Evolutionary conservation across 116 monocot species (phyloP).

Genomic region (Dioscorea cayenensis): DNA sequence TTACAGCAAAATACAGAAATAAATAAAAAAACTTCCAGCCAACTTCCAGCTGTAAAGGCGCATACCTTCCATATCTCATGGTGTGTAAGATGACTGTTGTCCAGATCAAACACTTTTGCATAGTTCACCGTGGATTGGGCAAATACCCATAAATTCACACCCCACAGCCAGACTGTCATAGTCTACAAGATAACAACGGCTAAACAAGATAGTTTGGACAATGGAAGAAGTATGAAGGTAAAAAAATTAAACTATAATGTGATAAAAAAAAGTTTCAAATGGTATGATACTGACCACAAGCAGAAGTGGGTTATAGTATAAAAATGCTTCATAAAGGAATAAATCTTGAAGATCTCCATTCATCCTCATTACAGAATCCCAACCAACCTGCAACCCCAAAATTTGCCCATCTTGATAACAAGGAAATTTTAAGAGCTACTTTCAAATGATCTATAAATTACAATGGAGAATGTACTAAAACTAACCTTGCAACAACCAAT

Average conservation of each 20-base stretch:
- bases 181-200: conserved; percentile 46
- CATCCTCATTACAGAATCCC: conserved; percentile 96
- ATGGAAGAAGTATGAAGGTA: not conserved
- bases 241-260: not conserved
- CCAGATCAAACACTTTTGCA: conserved; percentile 93
- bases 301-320: conserved; percentile 96
- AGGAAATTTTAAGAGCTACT: not conserved
- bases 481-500: conserved; percentile 86
- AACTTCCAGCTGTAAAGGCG: not conserved
- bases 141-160: conserved; percentile 94
- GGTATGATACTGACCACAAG: conserved; percentile 61
- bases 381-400: conserved; percentile 56
- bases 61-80: conserved; percentile 89
- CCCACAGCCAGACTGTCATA: conserved; percentile 96
- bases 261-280: not conserved
- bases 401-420: conserved; percentile 1
- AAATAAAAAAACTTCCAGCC: not conserved
- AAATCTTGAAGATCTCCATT: conserved; percentile 66
- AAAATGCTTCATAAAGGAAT: conserved; percentile 93
- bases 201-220: conserved; percentile 4
- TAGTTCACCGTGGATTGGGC: conserved; percentile 82
- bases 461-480: conserved; percentile 3
- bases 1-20: not conserved
- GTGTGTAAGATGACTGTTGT: conserved; percentile 75
- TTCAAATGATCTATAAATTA: not conserved